Conservation (phyloP, 2,329 filamentous ascomycete species). For the Knoxdaviesia capensis region DNA sequence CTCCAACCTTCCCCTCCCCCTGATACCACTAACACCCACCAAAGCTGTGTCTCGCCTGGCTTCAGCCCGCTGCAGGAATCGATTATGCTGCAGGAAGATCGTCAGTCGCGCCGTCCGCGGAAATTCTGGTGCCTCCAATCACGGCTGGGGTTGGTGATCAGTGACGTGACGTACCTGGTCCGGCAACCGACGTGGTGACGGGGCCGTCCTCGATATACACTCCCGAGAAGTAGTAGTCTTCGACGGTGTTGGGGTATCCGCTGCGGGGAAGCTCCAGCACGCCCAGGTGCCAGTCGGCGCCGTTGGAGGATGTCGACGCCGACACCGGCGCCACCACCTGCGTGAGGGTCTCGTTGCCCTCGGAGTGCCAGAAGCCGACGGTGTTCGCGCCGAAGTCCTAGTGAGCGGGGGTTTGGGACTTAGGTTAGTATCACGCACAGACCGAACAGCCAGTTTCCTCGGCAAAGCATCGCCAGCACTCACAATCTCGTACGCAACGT, state of each 20-base stretch:
- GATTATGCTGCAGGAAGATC: no score
- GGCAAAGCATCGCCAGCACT: neutral
- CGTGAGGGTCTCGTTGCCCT: slow-evolving; percentile 33
- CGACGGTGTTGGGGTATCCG: slow-evolving; percentile 29
- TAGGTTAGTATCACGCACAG: neutral
- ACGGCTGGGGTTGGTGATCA: no score
- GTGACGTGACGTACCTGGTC: neutral
- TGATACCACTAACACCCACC: no score
- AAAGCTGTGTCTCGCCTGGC: no score
- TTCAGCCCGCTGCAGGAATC: no score
- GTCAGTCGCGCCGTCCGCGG: no score
- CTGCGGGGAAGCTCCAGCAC: slow-evolving; percentile 42
- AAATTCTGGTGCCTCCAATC: no score
- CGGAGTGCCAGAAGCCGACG: slow-evolving; percentile 52
- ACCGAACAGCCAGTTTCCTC: neutral
- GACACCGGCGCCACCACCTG: slow-evolving; percentile 39
- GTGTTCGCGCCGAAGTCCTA: slow-evolving; percentile 37
- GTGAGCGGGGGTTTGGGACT: neutral
- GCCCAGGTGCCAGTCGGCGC: slow-evolving; percentile 53
- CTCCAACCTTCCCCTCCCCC: no score
- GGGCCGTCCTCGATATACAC: slow-evolving; percentile 40
- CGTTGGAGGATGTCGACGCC: slow-evolving; percentile 42
- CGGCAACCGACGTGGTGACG: slow-evolving; percentile 12
- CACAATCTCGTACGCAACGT: slow-evolving; percentile 49
- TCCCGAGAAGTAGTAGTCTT: slow-evolving; percentile 55